Conservation (phyloP, 176 grass and related monocot species). For the Melocanna baccifera region DNA sequence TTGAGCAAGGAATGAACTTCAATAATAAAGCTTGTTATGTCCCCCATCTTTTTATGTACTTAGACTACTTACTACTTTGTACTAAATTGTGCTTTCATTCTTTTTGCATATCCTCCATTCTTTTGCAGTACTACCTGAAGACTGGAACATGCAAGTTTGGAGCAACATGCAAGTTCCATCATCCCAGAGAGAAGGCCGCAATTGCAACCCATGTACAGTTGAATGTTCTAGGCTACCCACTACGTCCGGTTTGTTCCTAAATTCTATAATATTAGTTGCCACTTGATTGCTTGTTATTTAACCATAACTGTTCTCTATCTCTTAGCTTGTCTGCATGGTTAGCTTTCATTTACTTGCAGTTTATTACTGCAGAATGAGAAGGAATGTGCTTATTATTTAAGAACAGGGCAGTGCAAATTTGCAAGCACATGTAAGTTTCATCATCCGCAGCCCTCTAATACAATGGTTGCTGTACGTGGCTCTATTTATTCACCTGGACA, state of each 20-base stretch:
- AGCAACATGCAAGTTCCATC: conserved; percentile 78
- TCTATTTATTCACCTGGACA: conserved; percentile 68
- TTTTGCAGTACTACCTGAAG: conserved; percentile 73
- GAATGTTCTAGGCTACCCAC: conserved; percentile 69
- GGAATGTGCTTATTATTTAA: conserved; percentile 87
- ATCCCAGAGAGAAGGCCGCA: conserved; percentile 72
- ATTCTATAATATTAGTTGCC: conserved; percentile 1
- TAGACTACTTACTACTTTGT: neutral
- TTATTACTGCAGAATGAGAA: conserved; percentile 78
- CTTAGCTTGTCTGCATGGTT: conserved; percentile 14
- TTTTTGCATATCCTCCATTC: neutral
- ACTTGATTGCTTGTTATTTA: neutral
- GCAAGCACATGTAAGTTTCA: conserved; percentile 86
- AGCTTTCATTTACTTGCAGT: conserved; percentile 40
- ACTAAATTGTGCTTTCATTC: neutral
- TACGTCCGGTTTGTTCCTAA: conserved; percentile 56
- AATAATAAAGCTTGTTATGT: neutral
- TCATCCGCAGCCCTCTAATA: conserved; percentile 79
- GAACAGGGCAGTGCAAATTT: conserved; percentile 92
- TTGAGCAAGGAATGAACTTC: neutral
- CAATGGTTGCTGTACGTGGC: conserved; percentile 57
- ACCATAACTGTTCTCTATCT: neutral
- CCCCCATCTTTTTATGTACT: conserved; percentile 23
- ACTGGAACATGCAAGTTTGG: conserved; percentile 87
- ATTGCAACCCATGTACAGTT: conserved; percentile 53